phyloP scores from a whole-genome alignment of 2,329 filamentous ascomycete genomes.

The Epichloe uncinata region DNA sequence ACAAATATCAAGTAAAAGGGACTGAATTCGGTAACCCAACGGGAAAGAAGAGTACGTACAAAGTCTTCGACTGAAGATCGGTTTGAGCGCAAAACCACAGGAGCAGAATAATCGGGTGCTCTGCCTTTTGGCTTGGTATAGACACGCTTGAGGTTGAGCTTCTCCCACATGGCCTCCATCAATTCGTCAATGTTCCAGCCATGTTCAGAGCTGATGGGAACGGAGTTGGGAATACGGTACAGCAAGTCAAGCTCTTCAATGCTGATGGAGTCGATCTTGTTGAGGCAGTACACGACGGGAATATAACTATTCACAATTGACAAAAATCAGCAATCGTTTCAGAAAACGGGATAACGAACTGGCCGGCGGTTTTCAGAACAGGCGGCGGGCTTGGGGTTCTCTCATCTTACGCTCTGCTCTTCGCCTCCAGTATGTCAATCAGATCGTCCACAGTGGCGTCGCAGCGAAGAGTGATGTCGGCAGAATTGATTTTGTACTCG shows the following conservation, averaged over 20 bases:
- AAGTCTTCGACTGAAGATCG: conserved; percentile 94
- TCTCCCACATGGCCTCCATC: conserved; percentile 97
- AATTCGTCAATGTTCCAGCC: conserved; percentile 98
- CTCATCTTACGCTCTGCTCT: conserved; percentile 46
- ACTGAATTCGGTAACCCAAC: background rate
- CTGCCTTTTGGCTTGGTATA: conserved; percentile 98
- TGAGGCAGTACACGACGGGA: conserved; percentile 95
- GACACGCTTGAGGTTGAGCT: conserved; percentile 77
- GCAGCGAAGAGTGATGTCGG: conserved; percentile 94
- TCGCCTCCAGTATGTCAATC: conserved; percentile 91
- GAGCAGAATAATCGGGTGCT: conserved; percentile 80
- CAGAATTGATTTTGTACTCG: conserved; percentile 93
- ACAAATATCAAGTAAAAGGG: background rate
- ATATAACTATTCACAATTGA: conserved; percentile 56
- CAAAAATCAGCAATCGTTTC: background rate
- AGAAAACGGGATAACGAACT: no score
- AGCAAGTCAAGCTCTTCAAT: conserved; percentile 95
- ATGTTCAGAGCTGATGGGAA: conserved; percentile 92
- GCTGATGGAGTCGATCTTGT: conserved; percentile 97
- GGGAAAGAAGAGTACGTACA: conserved; percentile 42
- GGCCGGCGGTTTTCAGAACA: no score
- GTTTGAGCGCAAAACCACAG: conserved; percentile 73
- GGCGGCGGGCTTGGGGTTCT: background rate
- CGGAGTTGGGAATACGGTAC: conserved; percentile 92
- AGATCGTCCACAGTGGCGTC: conserved; percentile 95